phyloP scores from a whole-genome alignment of 2,329 filamentous ascomycete genomes.

The Teratosphaeria zuluensis region DNA sequence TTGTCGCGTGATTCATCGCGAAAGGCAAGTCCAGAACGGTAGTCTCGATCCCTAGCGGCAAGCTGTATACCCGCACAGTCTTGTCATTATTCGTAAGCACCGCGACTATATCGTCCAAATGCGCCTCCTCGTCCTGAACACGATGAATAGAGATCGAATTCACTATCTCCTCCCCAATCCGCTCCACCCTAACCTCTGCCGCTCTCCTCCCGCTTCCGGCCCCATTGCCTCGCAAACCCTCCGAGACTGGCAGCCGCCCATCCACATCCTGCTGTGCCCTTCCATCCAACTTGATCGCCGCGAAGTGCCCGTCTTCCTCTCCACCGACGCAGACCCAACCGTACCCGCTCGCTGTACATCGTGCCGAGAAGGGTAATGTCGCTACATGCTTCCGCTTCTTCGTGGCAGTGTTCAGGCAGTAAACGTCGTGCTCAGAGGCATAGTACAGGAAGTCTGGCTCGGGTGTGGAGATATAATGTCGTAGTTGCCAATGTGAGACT shows the following conservation, averaged over 20 bases:
- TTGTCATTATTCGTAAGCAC: conserved; percentile 85
- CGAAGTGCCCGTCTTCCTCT: conserved; percentile 73
- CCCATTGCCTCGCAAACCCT: not conserved
- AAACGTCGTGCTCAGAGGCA: conserved; percentile 58
- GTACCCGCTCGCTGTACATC: conserved; percentile 75
- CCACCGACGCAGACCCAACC: conserved; percentile 90
- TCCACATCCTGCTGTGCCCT: conserved; percentile 42
- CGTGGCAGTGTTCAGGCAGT: conserved; percentile 52
- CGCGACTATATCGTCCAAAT: conserved; percentile 49
- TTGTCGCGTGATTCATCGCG: conserved; percentile 85
- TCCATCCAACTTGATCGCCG: conserved; percentile 57
- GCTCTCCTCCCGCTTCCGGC: conserved; percentile 30
- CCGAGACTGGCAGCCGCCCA: conserved; percentile 45
- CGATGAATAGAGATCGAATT: conserved; percentile 59
- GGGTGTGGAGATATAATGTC: conserved; percentile 78
- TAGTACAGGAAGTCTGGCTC: conserved; percentile 74
- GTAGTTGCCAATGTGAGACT: conserved; percentile 68
- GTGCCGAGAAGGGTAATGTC: conserved; percentile 58
- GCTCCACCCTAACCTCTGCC: conserved; percentile 44
- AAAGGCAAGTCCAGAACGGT: conserved; percentile 67
- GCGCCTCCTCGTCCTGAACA: conserved; percentile 41
- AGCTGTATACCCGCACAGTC: conserved; percentile 72
- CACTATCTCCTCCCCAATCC: conserved; percentile 54
- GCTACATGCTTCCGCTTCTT: conserved; percentile 64
- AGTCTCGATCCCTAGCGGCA: conserved; percentile 58